Conservation (phyloP, 2,329 filamentous ascomycete genomes). For the Ilyonectria robusta region DNA sequence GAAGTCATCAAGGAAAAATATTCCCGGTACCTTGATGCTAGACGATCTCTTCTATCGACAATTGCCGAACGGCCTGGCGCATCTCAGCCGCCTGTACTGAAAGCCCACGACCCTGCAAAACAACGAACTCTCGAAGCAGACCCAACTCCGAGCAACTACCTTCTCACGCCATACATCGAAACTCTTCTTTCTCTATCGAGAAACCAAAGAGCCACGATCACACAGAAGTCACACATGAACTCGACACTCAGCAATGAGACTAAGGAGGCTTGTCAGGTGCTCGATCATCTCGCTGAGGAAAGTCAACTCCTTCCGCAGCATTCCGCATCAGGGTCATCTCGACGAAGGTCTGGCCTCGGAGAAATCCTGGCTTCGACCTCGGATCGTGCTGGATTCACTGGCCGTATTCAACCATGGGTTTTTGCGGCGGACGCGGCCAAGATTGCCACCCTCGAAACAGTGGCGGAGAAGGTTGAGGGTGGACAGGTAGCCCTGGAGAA, state of each 20-base stretch:
- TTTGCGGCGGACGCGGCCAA: conserved; percentile 73
- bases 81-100: conserved; percentile 43
- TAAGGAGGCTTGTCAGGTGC: conserved; percentile 63
- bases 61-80: conserved; percentile 52
- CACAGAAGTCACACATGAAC: conserved; percentile 72
- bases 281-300: conserved; percentile 71
- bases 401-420: conserved; percentile 70
- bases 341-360: conserved; percentile 58
- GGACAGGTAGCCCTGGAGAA: conserved; percentile 70
- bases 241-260: conserved; percentile 64
- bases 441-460: conserved; percentile 69
- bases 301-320: conserved; percentile 72
- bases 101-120: conserved; percentile 25
- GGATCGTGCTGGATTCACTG: conserved; percentile 57
- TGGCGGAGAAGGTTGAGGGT: conserved; percentile 72
- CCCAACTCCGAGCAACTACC: conserved; percentile 52
- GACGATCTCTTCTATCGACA: conserved; percentile 63
- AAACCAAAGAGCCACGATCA: conserved; percentile 69
- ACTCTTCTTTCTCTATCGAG: conserved; percentile 66
- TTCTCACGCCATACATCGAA: conserved; percentile 71
- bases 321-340: conserved; percentile 56
- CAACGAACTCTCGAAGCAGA: conserved; percentile 30
- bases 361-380: conserved; percentile 56
- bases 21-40: conserved; percentile 63
- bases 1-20: conserved; percentile 68